phyloP scores from a whole-genome alignment of 805 yeast species.

The Citeromyces matritensis region DNA sequence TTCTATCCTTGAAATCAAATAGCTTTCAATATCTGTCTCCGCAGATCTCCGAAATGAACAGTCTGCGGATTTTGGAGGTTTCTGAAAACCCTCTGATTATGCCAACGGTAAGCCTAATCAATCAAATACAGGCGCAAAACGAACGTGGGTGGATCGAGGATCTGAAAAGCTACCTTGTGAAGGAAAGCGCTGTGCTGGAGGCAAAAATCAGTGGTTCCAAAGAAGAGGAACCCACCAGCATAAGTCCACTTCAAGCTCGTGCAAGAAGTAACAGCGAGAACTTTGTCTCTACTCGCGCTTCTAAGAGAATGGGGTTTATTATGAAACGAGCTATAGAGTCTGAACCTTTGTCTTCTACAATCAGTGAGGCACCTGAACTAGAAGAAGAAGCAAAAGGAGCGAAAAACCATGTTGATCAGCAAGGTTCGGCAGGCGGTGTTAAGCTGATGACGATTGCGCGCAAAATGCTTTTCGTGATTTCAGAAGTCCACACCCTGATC shows the following conservation, averaged over 20 bases:
- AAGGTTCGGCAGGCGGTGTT: not conserved
- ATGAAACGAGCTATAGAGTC: constrained; percentile 20
- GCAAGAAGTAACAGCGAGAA: constrained; percentile 22
- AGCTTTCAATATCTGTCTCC: constrained; percentile 38
- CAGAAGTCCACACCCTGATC: constrained; percentile 48
- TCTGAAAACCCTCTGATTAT: constrained; percentile 44
- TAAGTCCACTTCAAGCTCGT: constrained; percentile 1
- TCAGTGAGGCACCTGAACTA: too few species aligned
- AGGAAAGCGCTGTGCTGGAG: constrained; percentile 18
- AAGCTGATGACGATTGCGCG: constrained; percentile 31
- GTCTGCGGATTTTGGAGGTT: constrained; percentile 42
- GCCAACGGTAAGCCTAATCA: constrained; percentile 23
- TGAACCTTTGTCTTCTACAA: constrained; percentile 7
- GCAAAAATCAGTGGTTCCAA: constrained; percentile 11
- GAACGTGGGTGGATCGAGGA: constrained; percentile 29
- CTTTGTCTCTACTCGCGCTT: constrained; percentile 42
- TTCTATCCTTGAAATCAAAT: constrained; percentile 49
- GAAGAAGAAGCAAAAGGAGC: too few species aligned
- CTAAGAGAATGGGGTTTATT: constrained; percentile 65
- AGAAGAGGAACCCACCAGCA: not conserved
- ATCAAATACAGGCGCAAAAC: constrained; percentile 18
- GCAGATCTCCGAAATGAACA: constrained; percentile 30
- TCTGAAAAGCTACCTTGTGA: constrained; percentile 20
- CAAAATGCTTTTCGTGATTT: constrained; percentile 44
- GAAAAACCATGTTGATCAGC: not conserved